Conservation (phyloP, 2,329 filamentous ascomycete genomes). For the Trichoderma afroharzianum region DNA sequence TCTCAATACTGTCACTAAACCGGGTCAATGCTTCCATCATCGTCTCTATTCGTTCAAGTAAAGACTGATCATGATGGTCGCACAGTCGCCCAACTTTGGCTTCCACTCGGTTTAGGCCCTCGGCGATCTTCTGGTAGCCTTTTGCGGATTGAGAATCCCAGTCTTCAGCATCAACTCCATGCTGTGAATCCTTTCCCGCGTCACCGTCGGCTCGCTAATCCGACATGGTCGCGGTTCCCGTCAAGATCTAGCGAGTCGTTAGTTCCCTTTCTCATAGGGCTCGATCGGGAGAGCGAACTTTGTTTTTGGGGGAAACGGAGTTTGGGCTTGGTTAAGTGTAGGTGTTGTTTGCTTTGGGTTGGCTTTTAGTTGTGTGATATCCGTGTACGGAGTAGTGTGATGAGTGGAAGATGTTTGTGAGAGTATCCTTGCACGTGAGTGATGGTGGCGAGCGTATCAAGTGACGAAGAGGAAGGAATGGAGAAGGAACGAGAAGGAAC, state of each 20-base stretch:
- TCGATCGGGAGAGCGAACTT: not conserved
- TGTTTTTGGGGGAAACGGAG: not conserved
- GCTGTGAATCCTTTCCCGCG: not conserved
- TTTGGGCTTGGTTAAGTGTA: not conserved
- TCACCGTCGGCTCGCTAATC: not conserved
- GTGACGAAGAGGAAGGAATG: not conserved
- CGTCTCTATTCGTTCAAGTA: not conserved
- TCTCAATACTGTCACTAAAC: not conserved
- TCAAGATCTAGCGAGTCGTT: not conserved
- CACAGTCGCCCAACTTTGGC: too few relatives aligned
- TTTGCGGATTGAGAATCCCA: not conserved
- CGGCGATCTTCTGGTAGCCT: not conserved
- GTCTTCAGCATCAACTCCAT: not conserved
- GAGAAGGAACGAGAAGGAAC: not conserved
- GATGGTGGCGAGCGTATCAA: not conserved
- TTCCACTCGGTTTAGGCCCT: not conserved
- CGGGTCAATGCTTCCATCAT: not conserved
- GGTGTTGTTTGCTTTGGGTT: not conserved
- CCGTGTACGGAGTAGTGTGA: not conserved
- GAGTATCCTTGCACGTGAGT: not conserved
- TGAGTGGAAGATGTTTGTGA: not conserved
- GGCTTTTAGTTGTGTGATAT: not conserved
- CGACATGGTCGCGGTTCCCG: not conserved
- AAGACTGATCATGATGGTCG: not conserved
- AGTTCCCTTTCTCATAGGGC: not conserved